phyloP scores from a whole-genome alignment of 108 stramenopile genomes.

The Halocafeteria seosinensis region DNA sequence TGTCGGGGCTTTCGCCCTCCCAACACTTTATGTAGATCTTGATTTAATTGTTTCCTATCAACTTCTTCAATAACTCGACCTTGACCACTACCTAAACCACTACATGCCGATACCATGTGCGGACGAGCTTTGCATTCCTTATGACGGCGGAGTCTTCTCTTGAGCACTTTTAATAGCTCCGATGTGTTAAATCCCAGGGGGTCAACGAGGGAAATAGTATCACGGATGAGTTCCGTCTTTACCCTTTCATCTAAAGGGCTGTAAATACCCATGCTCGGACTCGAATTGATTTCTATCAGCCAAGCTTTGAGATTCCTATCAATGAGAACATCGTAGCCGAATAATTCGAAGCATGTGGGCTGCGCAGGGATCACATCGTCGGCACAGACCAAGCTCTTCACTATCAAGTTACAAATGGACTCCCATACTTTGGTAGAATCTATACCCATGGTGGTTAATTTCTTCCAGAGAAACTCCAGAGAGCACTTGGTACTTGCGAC shows the following conservation, averaged over 20 bases:
- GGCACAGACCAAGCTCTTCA: slow-evolving; percentile 43
- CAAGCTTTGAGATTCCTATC: slow-evolving; percentile 22
- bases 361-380: slow-evolving; percentile 47
- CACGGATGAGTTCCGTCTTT: slow-evolving; percentile 27
- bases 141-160: too few species aligned
- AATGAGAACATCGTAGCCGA: slow-evolving; percentile 37
- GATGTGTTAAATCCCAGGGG: too few species aligned
- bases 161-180: too few species aligned
- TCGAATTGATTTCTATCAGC: slow-evolving; percentile 43
- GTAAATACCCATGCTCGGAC: slow-evolving; percentile 34
- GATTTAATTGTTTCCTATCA: too few species aligned
- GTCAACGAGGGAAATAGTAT: slow-evolving; percentile 30
- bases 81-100: too few species aligned
- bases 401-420: slow-evolving; percentile 13
- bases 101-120: too few species aligned
- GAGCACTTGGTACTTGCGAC: slow-evolving; percentile 2
- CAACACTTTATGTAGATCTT: too few species aligned
- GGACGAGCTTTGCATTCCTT: too few species aligned
- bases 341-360: slow-evolving; percentile 35
- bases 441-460: slow-evolving; percentile 7
- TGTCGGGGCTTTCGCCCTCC: too few species aligned
- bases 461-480: slow-evolving; percentile 15
- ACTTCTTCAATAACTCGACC: too few species aligned
- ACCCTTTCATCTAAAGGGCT: slow-evolving; percentile 21
- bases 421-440: slow-evolving; percentile 21